Conservation (phyloP, 108 stramenopile genomes). For the Cyclotella baltica region DNA sequence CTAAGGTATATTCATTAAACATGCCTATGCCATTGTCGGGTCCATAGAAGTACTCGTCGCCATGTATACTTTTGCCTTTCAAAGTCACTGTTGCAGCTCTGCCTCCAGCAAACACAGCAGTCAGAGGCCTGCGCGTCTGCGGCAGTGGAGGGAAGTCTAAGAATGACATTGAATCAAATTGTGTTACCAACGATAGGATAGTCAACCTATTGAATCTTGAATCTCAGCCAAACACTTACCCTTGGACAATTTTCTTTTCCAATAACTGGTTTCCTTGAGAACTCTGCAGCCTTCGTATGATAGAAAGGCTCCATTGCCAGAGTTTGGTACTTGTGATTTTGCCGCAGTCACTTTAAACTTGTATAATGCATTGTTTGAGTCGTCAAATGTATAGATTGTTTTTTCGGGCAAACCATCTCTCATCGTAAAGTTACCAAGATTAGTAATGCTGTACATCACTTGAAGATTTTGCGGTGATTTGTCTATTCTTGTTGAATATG, state of each 20-base stretch:
- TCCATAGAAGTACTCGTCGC: conserved; percentile 36
- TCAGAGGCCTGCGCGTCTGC: conserved; percentile 28
- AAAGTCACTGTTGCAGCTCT: conserved; percentile 24
- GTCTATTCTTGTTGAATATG: conserved; percentile 7
- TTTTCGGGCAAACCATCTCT: conserved; percentile 37
- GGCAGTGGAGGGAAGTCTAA: conserved; percentile 3
- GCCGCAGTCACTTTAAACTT: conserved; percentile 34
- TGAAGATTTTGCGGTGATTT: background rate
- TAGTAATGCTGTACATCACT: conserved; percentile 27
- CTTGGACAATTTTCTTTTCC: conserved; percentile 15
- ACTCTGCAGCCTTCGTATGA: conserved; percentile 47
- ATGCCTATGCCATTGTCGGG: conserved; percentile 29
- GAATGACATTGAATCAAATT: background rate
- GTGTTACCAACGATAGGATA: background rate
- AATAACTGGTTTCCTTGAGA: conserved; percentile 31
- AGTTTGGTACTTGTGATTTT: conserved; percentile 29
- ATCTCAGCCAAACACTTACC: background rate
- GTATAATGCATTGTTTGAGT: conserved; percentile 36
- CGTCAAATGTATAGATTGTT: conserved; percentile 26
- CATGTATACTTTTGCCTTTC: conserved; percentile 27
- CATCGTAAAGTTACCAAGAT: conserved; percentile 23
- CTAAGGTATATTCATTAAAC: conserved; percentile 21
- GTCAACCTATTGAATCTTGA: background rate
- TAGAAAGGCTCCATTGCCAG: conserved; percentile 54
- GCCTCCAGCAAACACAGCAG: conserved; percentile 17